Conservation (phyloP, 1,284 basidiomycete species). For the Leucoagaricus sp. region DNA sequence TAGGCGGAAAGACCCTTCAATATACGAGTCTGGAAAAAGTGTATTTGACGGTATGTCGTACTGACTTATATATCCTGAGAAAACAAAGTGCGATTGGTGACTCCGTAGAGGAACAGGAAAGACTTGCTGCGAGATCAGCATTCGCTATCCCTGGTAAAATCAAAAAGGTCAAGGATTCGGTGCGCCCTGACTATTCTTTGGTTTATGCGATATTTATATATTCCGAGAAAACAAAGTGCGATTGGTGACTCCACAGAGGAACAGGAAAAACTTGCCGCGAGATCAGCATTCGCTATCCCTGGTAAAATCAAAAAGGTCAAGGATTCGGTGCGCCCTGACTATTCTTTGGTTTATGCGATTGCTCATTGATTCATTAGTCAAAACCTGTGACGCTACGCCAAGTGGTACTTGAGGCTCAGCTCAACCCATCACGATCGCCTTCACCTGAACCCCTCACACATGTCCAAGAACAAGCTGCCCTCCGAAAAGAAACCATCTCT, state of each 20-base stretch:
- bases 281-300: slow-evolving; percentile 18
- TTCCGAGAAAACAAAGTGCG: slow-evolving; percentile 5
- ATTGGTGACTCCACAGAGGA: slow-evolving; percentile 56
- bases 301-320: slow-evolving; percentile 22
- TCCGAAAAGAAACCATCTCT: slow-evolving; percentile 83
- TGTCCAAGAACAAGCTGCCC: slow-evolving; percentile 73
- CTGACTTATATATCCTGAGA: neutral
- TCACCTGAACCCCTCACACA: slow-evolving; percentile 68
- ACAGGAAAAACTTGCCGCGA: slow-evolving; percentile 44
- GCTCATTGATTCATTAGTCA: slow-evolving; percentile 17
- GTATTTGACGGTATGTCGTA: slow-evolving; percentile 78
- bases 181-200: slow-evolving; percentile 24
- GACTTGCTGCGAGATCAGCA: slow-evolving; percentile 33
- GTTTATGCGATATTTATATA: neutral
- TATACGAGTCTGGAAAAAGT: slow-evolving; percentile 72
- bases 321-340: slow-evolving; percentile 44
- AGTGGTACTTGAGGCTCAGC: slow-evolving; percentile 56
- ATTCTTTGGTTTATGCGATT: neutral
- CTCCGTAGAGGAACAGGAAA: slow-evolving; percentile 63
- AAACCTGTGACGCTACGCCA: slow-evolving; percentile 64
- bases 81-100: slow-evolving; percentile 10
- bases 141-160: slow-evolving; percentile 14
- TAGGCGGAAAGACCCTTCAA: slow-evolving; percentile 79
- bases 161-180: slow-evolving; percentile 45
- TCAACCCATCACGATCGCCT: slow-evolving; percentile 53